Evolutionary conservation across 345 rosid genomes (phyloP).

Genomic region (Hypericum perforatum): DNA sequence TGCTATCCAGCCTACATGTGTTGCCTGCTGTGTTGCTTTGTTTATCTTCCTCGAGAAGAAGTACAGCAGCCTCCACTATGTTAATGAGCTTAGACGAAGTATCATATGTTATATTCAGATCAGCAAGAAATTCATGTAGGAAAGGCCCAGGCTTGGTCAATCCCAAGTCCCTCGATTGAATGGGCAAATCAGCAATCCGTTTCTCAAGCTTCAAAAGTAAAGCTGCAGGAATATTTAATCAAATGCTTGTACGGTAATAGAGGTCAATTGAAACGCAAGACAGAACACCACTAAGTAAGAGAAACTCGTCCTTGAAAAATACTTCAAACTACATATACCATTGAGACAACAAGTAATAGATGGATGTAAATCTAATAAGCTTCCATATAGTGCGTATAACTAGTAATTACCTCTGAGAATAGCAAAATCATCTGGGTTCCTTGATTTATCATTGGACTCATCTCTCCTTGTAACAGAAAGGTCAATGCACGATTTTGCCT

Average conservation of each 20-base stretch:
- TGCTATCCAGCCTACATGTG: conserved; percentile 66
- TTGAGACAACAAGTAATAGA: not conserved
- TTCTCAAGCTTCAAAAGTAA: conserved; percentile 86
- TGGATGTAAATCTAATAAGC: not conserved
- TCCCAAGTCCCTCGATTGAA: conserved; percentile 68
- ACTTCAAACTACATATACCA: conserved; percentile 7
- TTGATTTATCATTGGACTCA: conserved; percentile 52
- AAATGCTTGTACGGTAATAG: conserved; percentile 3
- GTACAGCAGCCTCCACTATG: conserved; percentile 63
- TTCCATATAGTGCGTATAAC: not conserved
- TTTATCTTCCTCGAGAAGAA: conserved; percentile 69
- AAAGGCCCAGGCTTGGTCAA: conserved; percentile 89
- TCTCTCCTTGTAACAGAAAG: conserved; percentile 53
- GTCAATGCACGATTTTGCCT: conserved; percentile 76
- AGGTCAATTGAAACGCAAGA: not conserved
- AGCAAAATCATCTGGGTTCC: conserved; percentile 80
- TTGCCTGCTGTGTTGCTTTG: conserved; percentile 33
- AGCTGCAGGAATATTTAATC: conserved; percentile 38
- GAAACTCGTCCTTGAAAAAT: conserved; percentile 8
- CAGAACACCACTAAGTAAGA: not conserved
- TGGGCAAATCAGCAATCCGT: conserved; percentile 67
- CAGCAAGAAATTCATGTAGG: conserved; percentile 69
- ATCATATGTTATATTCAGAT: conserved; percentile 67
- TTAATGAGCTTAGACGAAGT: conserved; percentile 65
- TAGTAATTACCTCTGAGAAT: conserved; percentile 65